phyloP scores from a whole-genome alignment of 495 filamentous ascomycete genomes.

The Aspergillus carlsbadensis region DNA sequence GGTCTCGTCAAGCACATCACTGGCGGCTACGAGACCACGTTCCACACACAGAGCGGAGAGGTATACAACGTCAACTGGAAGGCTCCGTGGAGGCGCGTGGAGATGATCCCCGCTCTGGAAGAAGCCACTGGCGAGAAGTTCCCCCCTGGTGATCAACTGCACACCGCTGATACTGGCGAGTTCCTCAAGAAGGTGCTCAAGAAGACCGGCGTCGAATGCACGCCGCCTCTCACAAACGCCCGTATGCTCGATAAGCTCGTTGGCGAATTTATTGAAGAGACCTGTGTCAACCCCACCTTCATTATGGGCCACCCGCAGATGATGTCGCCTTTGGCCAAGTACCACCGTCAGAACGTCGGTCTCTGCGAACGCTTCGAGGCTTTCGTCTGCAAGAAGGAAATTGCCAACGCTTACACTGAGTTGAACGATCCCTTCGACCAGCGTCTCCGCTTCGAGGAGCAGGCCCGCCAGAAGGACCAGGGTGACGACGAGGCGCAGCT shows the following conservation, averaged over 20 bases:
- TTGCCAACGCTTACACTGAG: conserved; percentile 95
- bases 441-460: conserved; percentile 91
- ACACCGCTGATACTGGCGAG: conserved; percentile 81
- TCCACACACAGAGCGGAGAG: conserved; percentile 79
- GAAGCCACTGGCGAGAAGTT: conserved; percentile 89
- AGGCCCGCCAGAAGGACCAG: conserved; percentile 91
- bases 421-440: conserved; percentile 97
- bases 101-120: conserved; percentile 96
- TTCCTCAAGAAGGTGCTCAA: conserved; percentile 82
- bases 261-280: conserved; percentile 93
- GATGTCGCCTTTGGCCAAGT: conserved; percentile 98
- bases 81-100: conserved; percentile 85
- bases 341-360: conserved; percentile 76
- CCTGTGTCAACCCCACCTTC: conserved; percentile 93
- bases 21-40: conserved; percentile 79
- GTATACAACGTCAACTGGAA: conserved; percentile 92
- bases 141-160: conserved; percentile 82
- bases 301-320: conserved; percentile 91
- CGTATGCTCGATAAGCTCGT: conserved; percentile 97
- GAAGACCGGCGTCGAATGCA: conserved; percentile 88
- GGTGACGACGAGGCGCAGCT: conserved; percentile 97
- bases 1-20: conserved; percentile 88
- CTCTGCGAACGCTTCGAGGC: conserved; percentile 97
- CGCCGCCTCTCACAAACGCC: conserved; percentile 89
- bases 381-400: conserved; percentile 97